Conservation (phyloP, 495 filamentous ascomycete genomes). For the Hypomontagnella monticulosa region DNA sequence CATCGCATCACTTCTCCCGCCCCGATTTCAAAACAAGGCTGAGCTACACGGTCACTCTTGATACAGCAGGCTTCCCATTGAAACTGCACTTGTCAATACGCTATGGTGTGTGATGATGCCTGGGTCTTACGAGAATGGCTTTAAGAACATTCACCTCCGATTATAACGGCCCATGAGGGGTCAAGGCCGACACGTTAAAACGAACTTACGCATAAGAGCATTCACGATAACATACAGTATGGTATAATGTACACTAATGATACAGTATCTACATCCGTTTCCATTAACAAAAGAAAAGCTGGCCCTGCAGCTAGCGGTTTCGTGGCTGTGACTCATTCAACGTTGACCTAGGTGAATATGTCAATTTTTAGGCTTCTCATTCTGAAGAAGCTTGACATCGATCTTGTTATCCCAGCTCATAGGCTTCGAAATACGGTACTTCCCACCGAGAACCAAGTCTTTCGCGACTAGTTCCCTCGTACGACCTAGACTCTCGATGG, state of each 20-base stretch:
- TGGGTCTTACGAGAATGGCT: too few species aligned
- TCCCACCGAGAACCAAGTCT: constrained; percentile 73
- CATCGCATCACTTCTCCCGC: too few species aligned
- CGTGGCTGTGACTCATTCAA: neutral
- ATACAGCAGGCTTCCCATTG: too few species aligned
- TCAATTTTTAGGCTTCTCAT: constrained; percentile 1
- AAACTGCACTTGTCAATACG: too few species aligned
- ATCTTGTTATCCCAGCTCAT: constrained; percentile 38
- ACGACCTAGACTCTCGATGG: constrained; percentile 91
- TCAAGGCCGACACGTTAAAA: too few species aligned
- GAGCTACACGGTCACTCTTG: too few species aligned
- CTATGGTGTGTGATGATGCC: too few species aligned
- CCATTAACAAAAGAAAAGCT: constrained; percentile 25
- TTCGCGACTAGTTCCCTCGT: constrained; percentile 94
- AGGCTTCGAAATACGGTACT: constrained; percentile 72
- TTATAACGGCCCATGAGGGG: too few species aligned
- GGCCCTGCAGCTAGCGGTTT: constrained; percentile 17
- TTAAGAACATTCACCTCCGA: too few species aligned
- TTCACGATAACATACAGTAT: constrained; percentile 9
- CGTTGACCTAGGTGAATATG: neutral
- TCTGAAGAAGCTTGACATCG: constrained; percentile 43
- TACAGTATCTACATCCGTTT: constrained; percentile 23
- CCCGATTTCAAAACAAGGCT: too few species aligned
- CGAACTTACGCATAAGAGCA: neutral
- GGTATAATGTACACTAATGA: constrained; percentile 7